Evolutionary conservation across 2,329 filamentous ascomycete genomes (phyloP).

Genomic region (Penicillium sp.): DNA sequence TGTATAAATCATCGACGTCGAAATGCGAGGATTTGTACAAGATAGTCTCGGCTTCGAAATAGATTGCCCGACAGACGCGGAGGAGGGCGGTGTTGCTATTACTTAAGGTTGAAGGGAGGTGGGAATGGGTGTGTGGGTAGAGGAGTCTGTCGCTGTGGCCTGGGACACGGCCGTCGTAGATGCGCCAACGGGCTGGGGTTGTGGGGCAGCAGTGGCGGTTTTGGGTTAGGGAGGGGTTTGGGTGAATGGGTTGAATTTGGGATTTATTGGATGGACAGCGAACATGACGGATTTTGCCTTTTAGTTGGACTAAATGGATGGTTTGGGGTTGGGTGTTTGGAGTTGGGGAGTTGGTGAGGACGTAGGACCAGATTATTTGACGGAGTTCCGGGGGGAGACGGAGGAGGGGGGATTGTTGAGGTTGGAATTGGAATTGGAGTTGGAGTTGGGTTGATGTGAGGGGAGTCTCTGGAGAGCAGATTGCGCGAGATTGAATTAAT

Average conservation of each 20-base stretch:
- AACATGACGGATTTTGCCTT: conserved; percentile 37
- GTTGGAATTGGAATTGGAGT: conserved; percentile 8
- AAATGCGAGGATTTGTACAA: conserved; percentile 33
- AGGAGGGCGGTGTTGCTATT: conserved; percentile 28
- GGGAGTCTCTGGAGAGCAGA: conserved; percentile 29
- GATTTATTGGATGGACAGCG: conserved; percentile 21
- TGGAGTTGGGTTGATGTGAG: not conserved
- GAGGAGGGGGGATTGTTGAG: conserved; percentile 21
- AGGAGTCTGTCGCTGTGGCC: conserved; percentile 25
- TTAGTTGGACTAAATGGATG: conserved; percentile 38
- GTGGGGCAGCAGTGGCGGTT: conserved; percentile 36
- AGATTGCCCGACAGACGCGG: conserved; percentile 35
- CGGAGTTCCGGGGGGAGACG: conserved; percentile 39
- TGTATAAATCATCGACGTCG: conserved; percentile 39
- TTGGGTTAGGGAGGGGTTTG: conserved; percentile 23
- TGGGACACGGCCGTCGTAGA: conserved; percentile 18
- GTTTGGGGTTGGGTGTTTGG: conserved; percentile 15
- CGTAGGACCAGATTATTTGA: conserved; percentile 38
- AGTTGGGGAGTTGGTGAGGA: conserved; percentile 28
- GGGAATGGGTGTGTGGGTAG: conserved; percentile 36
- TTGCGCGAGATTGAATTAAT: conserved; percentile 37
- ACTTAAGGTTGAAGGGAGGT: conserved; percentile 25
- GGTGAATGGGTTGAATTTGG: not conserved
- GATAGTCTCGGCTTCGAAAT: conserved; percentile 32
- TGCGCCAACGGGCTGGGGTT: conserved; percentile 34